A percentile compares a stretch with the other conserved stretches of the same genome.
These are phyloP conservation scores for Brachypodium distachyon DNA, from an alignment of 202 grass and related monocot species.

Conservation along the genomic window DNA sequence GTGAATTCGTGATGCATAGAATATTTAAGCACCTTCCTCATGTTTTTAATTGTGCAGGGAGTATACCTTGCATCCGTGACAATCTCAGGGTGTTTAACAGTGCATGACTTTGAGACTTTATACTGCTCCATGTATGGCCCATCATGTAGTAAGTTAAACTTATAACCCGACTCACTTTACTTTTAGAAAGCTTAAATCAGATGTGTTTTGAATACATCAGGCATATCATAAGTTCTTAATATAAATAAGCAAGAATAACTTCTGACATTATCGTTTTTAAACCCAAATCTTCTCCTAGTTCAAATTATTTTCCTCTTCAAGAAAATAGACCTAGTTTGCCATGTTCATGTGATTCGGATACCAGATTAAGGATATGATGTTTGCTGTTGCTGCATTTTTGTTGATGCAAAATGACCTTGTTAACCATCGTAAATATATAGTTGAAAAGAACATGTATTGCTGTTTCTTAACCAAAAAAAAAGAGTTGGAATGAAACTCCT, in stretches of 20 bases:
- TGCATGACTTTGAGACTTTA: constrained; percentile 91
- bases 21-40: constrained; percentile 12
- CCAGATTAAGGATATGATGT: constrained; percentile 4
- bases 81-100: constrained; percentile 81
- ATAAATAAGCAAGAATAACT: constrained; percentile 3
- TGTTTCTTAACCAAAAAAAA: not conserved
- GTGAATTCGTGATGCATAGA: not conserved
- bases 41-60: constrained; percentile 48
- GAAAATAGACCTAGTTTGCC: not conserved
- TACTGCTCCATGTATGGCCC: constrained; percentile 63
- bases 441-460: not conserved
- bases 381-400: constrained; percentile 12
- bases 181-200: not conserved
- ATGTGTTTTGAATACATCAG: not conserved
- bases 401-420: constrained; percentile 13
- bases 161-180: not conserved
- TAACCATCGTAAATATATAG: not conserved
- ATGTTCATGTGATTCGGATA: not conserved
- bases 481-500: not conserved
- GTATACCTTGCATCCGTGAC: constrained; percentile 92
- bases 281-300: not conserved
- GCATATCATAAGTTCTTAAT: not conserved
- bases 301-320: not conserved
- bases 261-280: not conserved
- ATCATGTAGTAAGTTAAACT: constrained; percentile 47